Evolutionary conservation across 2,329 filamentous ascomycete genomes (phyloP).

Genomic region (Fusarium continuum): DNA sequence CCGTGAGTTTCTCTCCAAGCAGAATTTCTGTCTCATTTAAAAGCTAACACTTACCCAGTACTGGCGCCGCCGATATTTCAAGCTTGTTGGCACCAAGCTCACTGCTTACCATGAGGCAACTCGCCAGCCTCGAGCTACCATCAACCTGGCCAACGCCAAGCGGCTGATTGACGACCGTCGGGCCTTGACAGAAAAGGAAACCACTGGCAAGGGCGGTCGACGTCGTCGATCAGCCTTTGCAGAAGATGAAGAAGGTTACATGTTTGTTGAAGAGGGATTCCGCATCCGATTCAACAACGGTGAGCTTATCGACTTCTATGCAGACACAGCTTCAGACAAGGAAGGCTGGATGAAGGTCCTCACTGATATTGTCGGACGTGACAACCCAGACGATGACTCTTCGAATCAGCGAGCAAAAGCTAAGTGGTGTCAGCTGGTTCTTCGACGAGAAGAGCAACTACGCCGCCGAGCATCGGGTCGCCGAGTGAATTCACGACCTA

Average conservation of each 20-base stretch:
- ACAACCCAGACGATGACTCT: conserved; percentile 58
- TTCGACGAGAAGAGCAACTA: conserved; percentile 70
- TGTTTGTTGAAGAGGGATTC: conserved; percentile 99
- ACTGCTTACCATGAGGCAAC: conserved; percentile 97
- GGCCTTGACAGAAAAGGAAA: conserved; percentile 84
- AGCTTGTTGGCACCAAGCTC: conserved; percentile 87
- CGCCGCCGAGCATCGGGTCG: conserved; percentile 63
- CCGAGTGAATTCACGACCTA: conserved; percentile 64
- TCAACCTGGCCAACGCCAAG: conserved; percentile 92
- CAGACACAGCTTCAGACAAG: conserved; percentile 86
- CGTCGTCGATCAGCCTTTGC: conserved; percentile 95
- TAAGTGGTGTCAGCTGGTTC: conserved; percentile 74
- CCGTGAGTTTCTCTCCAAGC: conserved; percentile 68
- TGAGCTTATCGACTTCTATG: conserved; percentile 98
- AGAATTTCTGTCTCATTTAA: background rate
- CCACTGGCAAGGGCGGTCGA: conserved; percentile 76
- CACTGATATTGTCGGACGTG: conserved; percentile 72
- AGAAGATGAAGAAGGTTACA: conserved; percentile 98
- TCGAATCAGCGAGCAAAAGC: conserved; percentile 56
- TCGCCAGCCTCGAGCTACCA: conserved; percentile 92
- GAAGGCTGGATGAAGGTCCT: conserved; percentile 95
- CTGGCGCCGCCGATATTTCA: conserved; percentile 98
- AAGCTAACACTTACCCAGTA: conserved; percentile 69
- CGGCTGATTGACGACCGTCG: conserved; percentile 93
- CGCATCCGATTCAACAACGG: conserved; percentile 98